These are phyloP conservation scores for Coemansia sp. DNA, from an alignment of 192 early-diverging fungal species.

Conservation along the genomic window DNA sequence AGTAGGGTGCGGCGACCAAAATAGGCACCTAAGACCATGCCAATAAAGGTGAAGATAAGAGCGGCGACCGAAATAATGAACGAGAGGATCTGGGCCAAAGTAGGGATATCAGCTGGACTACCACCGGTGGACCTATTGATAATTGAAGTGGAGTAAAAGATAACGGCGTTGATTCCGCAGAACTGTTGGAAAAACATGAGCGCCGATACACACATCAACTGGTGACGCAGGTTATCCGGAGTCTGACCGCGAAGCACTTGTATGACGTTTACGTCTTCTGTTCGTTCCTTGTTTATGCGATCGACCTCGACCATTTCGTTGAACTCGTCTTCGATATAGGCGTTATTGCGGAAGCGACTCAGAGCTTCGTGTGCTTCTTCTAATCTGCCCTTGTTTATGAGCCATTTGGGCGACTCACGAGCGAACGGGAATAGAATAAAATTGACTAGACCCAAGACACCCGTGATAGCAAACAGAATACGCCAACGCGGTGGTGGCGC, in stretches of 20 bases:
- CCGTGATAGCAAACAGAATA: slow-evolving; percentile 66
- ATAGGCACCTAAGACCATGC: slow-evolving; percentile 64
- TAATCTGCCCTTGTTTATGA: slow-evolving; percentile 64
- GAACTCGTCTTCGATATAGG: slow-evolving; percentile 66
- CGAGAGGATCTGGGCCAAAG: slow-evolving; percentile 49
- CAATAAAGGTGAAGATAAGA: slow-evolving; percentile 50
- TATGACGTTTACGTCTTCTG: slow-evolving; percentile 51
- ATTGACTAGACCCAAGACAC: slow-evolving; percentile 61
- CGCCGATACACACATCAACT: slow-evolving; percentile 65
- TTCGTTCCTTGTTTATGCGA: slow-evolving; percentile 40
- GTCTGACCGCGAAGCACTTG: slow-evolving; percentile 60
- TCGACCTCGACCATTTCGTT: slow-evolving; percentile 64
- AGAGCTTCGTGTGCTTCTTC: slow-evolving; percentile 64
- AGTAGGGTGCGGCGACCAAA: slow-evolving; percentile 75
- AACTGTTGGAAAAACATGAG: slow-evolving; percentile 83
- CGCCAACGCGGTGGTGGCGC: slow-evolving; percentile 72
- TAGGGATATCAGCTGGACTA: slow-evolving; percentile 47
- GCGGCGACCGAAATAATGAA: slow-evolving; percentile 56
- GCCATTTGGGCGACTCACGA: slow-evolving; percentile 78
- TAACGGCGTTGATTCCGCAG: slow-evolving; percentile 83
- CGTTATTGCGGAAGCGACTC: slow-evolving; percentile 56
- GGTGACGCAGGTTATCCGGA: slow-evolving; percentile 61
- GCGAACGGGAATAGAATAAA: slow-evolving; percentile 67
- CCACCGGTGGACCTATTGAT: slow-evolving; percentile 60
- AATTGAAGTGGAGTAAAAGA: slow-evolving; percentile 84